Percentiles rank a stretch among this genome's conserved stretches.
Evolutionary conservation across 768 basidiomycete genomes (phyloP).

Genomic region (Tylopilus rubrobrunneus): DNA sequence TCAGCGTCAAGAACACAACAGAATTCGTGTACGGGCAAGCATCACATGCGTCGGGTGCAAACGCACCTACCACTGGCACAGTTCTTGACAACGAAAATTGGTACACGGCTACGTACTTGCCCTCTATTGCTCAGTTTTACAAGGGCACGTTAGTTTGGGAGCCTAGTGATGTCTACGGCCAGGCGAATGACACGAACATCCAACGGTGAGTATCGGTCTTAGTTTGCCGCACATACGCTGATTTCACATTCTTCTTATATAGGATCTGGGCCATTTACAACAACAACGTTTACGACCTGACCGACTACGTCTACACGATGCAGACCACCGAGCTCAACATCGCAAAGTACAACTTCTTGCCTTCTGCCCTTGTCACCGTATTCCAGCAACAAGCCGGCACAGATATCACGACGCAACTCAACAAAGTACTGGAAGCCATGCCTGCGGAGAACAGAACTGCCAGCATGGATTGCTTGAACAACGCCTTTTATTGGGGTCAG

Average conservation of each 20-base stretch:
- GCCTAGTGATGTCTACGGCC: slow-evolving; percentile 33
- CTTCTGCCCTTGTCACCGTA: slow-evolving; percentile 43
- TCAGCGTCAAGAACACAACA: slow-evolving; percentile 47
- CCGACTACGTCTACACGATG: slow-evolving; percentile 64
- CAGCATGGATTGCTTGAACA: slow-evolving; percentile 52
- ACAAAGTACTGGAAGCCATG: slow-evolving; percentile 42
- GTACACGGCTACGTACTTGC: slow-evolving; percentile 55
- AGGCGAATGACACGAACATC: slow-evolving; percentile 36
- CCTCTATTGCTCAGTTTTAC: slow-evolving; percentile 51
- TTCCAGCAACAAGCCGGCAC: slow-evolving; percentile 58
- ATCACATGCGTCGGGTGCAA: slow-evolving; percentile 54
- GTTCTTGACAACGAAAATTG: slow-evolving; percentile 41
- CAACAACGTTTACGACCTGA: slow-evolving; percentile 55
- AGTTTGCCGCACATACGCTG: background rate
- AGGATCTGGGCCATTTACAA: slow-evolving; percentile 63
- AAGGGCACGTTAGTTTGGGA: slow-evolving; percentile 60
- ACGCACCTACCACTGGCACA: slow-evolving; percentile 35
- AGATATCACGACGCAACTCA: slow-evolving; percentile 53
- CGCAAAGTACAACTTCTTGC: slow-evolving; percentile 50
- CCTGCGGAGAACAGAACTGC: slow-evolving; percentile 35
- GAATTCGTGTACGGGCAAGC: slow-evolving; percentile 39
- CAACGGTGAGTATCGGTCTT: slow-evolving; percentile 24
- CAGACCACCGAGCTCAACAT: slow-evolving; percentile 39
- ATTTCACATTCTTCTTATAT: slow-evolving; percentile 6
- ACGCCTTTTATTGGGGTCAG: slow-evolving; percentile 54